Conservation (phyloP, 805 yeast species). For the Saccharomyces mikatae region DNA sequence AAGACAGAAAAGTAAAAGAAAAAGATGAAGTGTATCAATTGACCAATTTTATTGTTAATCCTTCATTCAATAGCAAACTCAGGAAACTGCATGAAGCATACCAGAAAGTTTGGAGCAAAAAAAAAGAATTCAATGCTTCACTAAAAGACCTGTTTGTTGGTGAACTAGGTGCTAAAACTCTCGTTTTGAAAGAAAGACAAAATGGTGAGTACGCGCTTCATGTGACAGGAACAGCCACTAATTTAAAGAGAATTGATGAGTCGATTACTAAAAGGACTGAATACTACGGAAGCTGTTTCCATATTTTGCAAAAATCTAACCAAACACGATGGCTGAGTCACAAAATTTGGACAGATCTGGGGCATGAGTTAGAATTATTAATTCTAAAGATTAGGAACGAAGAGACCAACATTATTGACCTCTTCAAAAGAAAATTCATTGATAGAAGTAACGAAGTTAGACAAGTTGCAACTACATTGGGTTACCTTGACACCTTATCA, state of each 20-base stretch:
- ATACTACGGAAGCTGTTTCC: constrained; percentile 8
- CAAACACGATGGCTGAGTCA: constrained; percentile 40
- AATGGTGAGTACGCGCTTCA: constrained; percentile 42
- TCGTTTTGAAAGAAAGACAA: constrained; percentile 35
- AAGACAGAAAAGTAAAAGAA: neutral
- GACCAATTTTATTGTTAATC: constrained; percentile 31
- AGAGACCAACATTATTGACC: constrained; percentile 47
- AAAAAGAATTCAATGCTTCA: constrained; percentile 20
- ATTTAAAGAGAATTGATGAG: constrained; percentile 16
- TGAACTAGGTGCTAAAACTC: constrained; percentile 24
- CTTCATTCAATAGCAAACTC: constrained; percentile 29
- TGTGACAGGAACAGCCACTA: constrained; percentile 35
- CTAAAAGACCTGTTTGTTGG: constrained; percentile 26
- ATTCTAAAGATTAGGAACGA: constrained; percentile 42
- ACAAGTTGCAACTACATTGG: constrained; percentile 42
- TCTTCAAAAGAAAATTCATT: constrained; percentile 42
- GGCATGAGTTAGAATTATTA: constrained; percentile 38
- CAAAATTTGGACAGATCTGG: constrained; percentile 47
- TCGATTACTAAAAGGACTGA: constrained; percentile 7
- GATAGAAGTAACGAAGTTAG: constrained; percentile 41
- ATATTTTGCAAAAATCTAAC: constrained; percentile 35
- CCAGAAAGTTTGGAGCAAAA: constrained; percentile 23
- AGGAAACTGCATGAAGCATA: constrained; percentile 31
- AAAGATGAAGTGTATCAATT: neutral
- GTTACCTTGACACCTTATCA: constrained; percentile 60